Percentiles rank a stretch among this genome's conserved stretches.
Conservation (phyloP, 768 basidiomycete species). For the Panaeolus papilionaceus region DNA sequence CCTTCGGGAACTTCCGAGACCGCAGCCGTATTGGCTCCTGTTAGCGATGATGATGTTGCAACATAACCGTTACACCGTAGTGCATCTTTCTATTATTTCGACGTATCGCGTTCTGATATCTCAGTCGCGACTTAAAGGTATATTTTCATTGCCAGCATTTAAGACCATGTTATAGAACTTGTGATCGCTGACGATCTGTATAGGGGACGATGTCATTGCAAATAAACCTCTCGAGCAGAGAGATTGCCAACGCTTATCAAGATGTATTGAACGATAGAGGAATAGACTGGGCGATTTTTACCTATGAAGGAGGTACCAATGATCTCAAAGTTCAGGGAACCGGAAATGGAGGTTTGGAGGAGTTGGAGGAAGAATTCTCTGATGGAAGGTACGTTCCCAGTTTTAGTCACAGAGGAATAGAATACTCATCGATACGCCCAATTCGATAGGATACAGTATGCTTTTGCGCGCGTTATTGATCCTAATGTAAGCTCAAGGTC, state of each 20-base stretch:
- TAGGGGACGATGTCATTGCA: constrained; percentile 70
- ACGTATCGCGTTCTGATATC: constrained; percentile 12
- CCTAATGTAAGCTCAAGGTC: constrained; percentile 64
- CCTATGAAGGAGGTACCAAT: constrained; percentile 82
- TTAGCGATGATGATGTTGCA: constrained; percentile 13
- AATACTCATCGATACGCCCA: constrained; percentile 24
- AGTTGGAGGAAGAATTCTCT: constrained; percentile 92
- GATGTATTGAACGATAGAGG: constrained; percentile 69
- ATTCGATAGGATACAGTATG: constrained; percentile 84
- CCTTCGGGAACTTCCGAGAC: constrained; percentile 9
- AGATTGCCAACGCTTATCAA: constrained; percentile 77
- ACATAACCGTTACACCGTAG: background rate
- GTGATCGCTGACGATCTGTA: background rate
- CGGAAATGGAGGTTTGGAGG: constrained; percentile 89
- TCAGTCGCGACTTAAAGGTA: constrained; percentile 1
- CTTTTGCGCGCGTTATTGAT: constrained; percentile 85
- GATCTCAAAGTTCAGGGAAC: constrained; percentile 88
- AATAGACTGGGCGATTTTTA: constrained; percentile 82
- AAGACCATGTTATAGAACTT: background rate
- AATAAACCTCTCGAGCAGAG: constrained; percentile 77
- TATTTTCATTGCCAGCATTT: background rate
- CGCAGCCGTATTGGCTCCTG: background rate
- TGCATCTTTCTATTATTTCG: background rate
- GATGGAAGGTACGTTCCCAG: constrained; percentile 75
- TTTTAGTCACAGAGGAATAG: constrained; percentile 18